Evolutionary conservation across 202 grass and related monocot genomes (phyloP).

Genomic region (Saccharum hybrid): DNA sequence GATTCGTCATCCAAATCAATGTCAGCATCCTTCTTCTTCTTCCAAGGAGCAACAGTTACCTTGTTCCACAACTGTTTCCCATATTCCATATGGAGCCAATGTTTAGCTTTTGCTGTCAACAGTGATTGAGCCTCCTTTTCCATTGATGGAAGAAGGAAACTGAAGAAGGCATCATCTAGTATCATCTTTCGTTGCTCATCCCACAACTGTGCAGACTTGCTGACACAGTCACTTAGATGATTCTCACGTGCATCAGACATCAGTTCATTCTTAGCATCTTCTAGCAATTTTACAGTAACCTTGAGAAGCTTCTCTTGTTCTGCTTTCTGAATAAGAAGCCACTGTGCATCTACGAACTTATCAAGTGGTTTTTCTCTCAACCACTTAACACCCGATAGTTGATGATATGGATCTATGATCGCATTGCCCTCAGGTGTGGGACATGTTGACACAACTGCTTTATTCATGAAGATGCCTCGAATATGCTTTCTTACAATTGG

Average conservation of each 20-base stretch:
- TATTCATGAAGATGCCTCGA: slow-evolving; percentile 84
- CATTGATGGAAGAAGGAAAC: slow-evolving; percentile 83
- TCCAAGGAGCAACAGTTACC: slow-evolving; percentile 87
- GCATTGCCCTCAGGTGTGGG: slow-evolving; percentile 81
- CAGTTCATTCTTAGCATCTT: slow-evolving; percentile 78
- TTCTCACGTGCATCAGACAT: slow-evolving; percentile 81
- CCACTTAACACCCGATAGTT: slow-evolving; percentile 80
- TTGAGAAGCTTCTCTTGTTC: slow-evolving; percentile 96
- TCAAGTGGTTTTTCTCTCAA: slow-evolving; percentile 76
- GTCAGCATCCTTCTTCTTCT: slow-evolving; percentile 46
- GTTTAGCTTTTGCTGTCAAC: slow-evolving; percentile 74
- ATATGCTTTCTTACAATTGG: slow-evolving; percentile 95
- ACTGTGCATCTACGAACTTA: slow-evolving; percentile 84
- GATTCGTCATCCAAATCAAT: no score
- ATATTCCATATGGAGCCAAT: slow-evolving; percentile 86
- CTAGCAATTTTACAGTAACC: slow-evolving; percentile 80
- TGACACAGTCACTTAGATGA: slow-evolving; percentile 97
- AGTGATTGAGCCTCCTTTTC: slow-evolving; percentile 79
- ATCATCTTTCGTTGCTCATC: slow-evolving; percentile 96
- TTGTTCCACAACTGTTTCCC: slow-evolving; percentile 78
- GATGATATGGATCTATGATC: slow-evolving; percentile 80
- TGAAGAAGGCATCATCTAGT: slow-evolving; percentile 88
- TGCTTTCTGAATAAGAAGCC: slow-evolving; percentile 98
- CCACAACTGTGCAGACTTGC: slow-evolving; percentile 90
- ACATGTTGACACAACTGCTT: slow-evolving; percentile 78